phyloP scores from a whole-genome alignment of 2,329 filamentous ascomycete species.

The Podosphaera aphanis region DNA sequence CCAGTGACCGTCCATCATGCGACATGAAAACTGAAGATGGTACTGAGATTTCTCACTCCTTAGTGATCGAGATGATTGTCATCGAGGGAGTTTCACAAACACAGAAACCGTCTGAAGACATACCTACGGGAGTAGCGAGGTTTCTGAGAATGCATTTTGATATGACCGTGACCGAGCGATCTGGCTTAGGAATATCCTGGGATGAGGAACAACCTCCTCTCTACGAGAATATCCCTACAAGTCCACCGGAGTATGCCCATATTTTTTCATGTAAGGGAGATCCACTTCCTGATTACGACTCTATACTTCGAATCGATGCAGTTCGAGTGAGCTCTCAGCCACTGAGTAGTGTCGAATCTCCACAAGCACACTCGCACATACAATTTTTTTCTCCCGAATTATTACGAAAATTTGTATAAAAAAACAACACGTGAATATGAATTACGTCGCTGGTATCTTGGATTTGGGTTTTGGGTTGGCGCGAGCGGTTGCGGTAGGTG shows the following conservation, averaged over 20 bases:
- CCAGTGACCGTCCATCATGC: constrained; percentile 42
- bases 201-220: constrained; percentile 86
- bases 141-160: constrained; percentile 85
- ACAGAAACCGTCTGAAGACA: constrained; percentile 42
- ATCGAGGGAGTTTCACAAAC: constrained; percentile 64
- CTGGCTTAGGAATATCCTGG: constrained; percentile 78
- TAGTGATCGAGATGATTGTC: constrained; percentile 84
- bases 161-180: constrained; percentile 74
- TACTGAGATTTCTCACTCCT: constrained; percentile 57
- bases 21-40: constrained; percentile 54
- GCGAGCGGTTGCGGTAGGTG: no score
- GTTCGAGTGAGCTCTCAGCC: not conserved
- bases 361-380: not conserved
- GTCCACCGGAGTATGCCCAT: constrained; percentile 44
- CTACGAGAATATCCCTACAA: constrained; percentile 79
- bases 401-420: not conserved
- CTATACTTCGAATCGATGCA: constrained; percentile 8
- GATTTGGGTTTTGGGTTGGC: no score
- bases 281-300: constrained; percentile 14
- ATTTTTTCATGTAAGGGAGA: constrained; percentile 6
- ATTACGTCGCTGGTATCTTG: not conserved
- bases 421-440: no score
- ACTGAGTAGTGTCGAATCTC: not conserved
- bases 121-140: constrained; percentile 71
- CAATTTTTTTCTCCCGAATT: not conserved